Percentiles rank a stretch among this genome's conserved stretches.
These are phyloP conservation scores for Drechslerella dactyloides DNA, from an alignment of 2,329 filamentous ascomycete species.

Conservation along the genomic window DNA sequence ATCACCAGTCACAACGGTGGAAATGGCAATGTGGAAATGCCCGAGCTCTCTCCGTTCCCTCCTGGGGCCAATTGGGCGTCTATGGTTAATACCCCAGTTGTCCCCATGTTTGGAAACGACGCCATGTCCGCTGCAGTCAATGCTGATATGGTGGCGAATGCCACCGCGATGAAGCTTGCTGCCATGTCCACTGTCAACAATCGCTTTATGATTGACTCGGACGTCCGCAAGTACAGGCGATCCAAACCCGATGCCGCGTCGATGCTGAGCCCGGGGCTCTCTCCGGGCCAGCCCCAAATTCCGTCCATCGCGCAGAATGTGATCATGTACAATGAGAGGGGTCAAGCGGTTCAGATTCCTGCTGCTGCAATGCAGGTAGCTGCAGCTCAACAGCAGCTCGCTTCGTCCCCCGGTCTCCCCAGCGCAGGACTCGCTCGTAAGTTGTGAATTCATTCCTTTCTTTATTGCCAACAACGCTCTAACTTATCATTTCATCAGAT, in stretches of 20 bases:
- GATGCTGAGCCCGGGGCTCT: conserved; percentile 60
- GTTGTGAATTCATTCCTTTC: conserved; percentile 9
- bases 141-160: conserved; percentile 97
- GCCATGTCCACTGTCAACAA: conserved; percentile 98
- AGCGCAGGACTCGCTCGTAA: conserved; percentile 57
- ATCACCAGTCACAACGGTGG: conserved; percentile 74
- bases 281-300: conserved; percentile 66
- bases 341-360: conserved; percentile 64
- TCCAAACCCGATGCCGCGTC: conserved; percentile 78
- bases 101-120: conserved; percentile 75
- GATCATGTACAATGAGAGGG: conserved; percentile 93
- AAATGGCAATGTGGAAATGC: conserved; percentile 72
- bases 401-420: conserved; percentile 40
- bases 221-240: conserved; percentile 93
- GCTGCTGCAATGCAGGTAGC: conserved; percentile 54
- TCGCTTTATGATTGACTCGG: conserved; percentile 85
- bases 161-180: conserved; percentile 97
- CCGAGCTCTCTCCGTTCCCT: conserved; percentile 81
- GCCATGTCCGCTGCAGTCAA: conserved; percentile 68
- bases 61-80: conserved; percentile 95
- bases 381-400: conserved; percentile 52
- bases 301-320: conserved; percentile 74
- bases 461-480: neutral
- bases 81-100: conserved; percentile 97
- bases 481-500: conserved; percentile 68